phyloP scores from a whole-genome alignment of 2,329 filamentous ascomycete genomes.

The Fusarium begoniae region DNA sequence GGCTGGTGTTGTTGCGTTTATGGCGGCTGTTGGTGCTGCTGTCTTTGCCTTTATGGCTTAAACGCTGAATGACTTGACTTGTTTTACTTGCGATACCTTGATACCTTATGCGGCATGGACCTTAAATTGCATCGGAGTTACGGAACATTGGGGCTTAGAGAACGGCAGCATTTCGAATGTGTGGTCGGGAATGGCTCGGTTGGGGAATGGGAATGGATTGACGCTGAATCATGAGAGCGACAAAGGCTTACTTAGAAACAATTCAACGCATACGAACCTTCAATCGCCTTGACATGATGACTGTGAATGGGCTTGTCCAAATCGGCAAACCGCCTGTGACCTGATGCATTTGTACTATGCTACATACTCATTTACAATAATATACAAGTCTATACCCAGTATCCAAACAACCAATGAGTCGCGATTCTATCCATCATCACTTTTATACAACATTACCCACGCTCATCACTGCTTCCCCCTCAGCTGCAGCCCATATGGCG shows the following conservation, averaged over 20 bases:
- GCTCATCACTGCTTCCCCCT: not conserved
- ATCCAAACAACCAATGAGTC: not conserved
- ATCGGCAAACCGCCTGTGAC: rapidly evolving
- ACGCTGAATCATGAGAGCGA: constrained; percentile 8
- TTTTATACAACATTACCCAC: not conserved
- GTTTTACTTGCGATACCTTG: not conserved
- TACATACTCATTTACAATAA: constrained; percentile 5
- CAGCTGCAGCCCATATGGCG: constrained; percentile 57
- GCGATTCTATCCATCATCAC: not conserved
- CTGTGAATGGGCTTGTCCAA: not conserved
- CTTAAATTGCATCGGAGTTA: constrained; percentile 12
- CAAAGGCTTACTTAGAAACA: not conserved
- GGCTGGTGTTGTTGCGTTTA: constrained; percentile 27
- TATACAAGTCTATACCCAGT: constrained; percentile 21
- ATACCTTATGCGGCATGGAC: constrained; percentile 21
- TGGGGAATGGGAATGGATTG: not conserved
- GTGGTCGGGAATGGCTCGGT: constrained; percentile 8
- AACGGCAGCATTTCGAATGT: constrained; percentile 2
- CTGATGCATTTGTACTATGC: not conserved
- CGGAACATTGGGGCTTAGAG: constrained; percentile 14
- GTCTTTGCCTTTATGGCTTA: constrained; percentile 31
- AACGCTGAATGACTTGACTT: not conserved
- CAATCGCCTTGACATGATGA: not conserved
- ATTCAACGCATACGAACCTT: not conserved
- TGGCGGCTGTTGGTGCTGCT: constrained; percentile 38